Evolutionary conservation across 257 asterid species (phyloP), one percentile per base, ranked within the genome.

Genomic region (Jasminum sambac): DNA sequence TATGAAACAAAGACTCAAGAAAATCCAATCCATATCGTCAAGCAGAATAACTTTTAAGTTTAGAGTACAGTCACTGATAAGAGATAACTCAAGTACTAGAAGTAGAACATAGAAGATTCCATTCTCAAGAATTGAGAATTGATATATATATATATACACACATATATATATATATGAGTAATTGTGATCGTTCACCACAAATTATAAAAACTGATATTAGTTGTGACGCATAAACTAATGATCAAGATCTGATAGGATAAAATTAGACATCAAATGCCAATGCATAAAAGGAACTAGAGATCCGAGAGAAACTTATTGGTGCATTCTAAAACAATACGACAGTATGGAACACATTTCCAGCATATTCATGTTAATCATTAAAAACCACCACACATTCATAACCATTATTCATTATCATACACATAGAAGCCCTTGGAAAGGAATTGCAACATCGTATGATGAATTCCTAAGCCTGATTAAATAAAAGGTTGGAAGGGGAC

Each of bases 11-110:
- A 17, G 55, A 43, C 26, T 19, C 24, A 66, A 39, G 43, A 14
- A 48, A 17, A 24, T 55, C 30, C 44, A 21, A 11, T 40, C 39
- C 24, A 58, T 30, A 68, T 48, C 48, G 40, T 50, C 64, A 78
- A 41, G 70, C 42, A 59, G 34, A 67, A 30, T 40, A 55, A 67
- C 68, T 39, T 57, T 69, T 66, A 52, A 74, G 65, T 68, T 37
- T 68, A 64, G 64, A 41, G 4, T 42, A 5, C 67, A 60, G 70
- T 57, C 46, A 66, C 46, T 36, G 66, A 64, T 63, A 24, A 21
- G 69, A 59, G 64, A 46, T 48, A 57, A 61, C 67, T 71, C 61
- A 62, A 65, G 67, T 66, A 68, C 50, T 63, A 65, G 13, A 37
- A 37, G 17, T 11, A 43, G 5, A 50, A 50, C 19, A 72, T 61